Evolutionary conservation across 306 rosid genomes (phyloP), one percentile per base, ranked within the genome.

Genomic region (Hippophae gyantsensis): DNA sequence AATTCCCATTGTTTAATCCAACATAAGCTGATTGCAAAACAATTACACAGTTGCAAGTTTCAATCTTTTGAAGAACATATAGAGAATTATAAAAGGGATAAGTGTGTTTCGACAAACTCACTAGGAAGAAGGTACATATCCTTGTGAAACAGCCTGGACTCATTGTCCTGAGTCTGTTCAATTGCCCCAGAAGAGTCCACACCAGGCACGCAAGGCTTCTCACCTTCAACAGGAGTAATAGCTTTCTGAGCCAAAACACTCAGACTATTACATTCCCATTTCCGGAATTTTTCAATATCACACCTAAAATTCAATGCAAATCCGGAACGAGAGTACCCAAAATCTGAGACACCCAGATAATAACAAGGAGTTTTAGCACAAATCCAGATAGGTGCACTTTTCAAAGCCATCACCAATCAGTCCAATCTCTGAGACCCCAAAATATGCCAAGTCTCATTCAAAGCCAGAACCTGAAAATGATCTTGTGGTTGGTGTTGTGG

Each of bases 81-180:
- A 64, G 52, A 42, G 6, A 54, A 55, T 10, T 47, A 51, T 46
- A 7, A 56, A 58, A 38, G 47, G 12, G 14, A 9, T 40, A 54
- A 13, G 10, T 38, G 14, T 52, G 44, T 48, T 56, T 10, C 52
- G 32, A 58, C 41, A 7, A 53, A 80, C 97, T 86, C 69, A 90
- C 97, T 90, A 6, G 95, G 90, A 69, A 86, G 94, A 67, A 78
- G 73, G 71, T 42, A 78, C 43, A 86, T 43, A 63, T 83, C 94
- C 74, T 81, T 89, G 43, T 79, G 89, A 60, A 84, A 69, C 0
- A 70, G 67, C 60, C 48, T 66, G 9, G 88, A 64, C 63, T 74
- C 70, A 52, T 62, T 67, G 12, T 42, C 79, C 66, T 11, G 71
- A 67, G 72, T 13, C 62, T 27, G 57, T 52, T 75, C 52, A 55